Conservation (phyloP, 768 basidiomycete genomes). For the Coprinellus micaceus region DNA sequence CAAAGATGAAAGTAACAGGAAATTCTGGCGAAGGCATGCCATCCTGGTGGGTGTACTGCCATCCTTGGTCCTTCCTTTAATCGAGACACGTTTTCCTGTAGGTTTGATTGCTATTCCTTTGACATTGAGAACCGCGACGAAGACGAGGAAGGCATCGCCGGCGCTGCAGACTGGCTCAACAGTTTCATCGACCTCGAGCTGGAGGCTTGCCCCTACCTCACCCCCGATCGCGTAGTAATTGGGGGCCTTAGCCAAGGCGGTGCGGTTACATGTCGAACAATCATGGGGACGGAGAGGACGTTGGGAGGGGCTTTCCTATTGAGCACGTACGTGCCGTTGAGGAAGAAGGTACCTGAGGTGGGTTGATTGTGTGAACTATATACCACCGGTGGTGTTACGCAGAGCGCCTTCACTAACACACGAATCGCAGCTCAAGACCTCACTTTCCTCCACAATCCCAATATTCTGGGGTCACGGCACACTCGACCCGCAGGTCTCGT, state of each 20-base stretch:
- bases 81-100: constrained; percentile 15
- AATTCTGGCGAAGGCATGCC: background rate
- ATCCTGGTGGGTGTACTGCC: background rate
- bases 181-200: constrained; percentile 58
- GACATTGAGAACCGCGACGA: constrained; percentile 42
- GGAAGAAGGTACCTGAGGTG: constrained; percentile 50
- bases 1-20: background rate
- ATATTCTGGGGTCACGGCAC: constrained; percentile 79
- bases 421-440: background rate
- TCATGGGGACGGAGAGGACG: constrained; percentile 44
- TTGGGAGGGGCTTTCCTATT: constrained; percentile 58
- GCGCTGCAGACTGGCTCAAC: constrained; percentile 47
- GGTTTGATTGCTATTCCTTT: constrained; percentile 58
- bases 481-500: constrained; percentile 55
- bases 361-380: constrained; percentile 21
- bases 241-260: constrained; percentile 76
- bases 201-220: constrained; percentile 47
- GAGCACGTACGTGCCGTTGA: constrained; percentile 62
- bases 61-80: background rate
- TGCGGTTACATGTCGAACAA: constrained; percentile 55
- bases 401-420: background rate
- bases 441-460: constrained; percentile 38
- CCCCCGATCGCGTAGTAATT: constrained; percentile 57
- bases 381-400: background rate
- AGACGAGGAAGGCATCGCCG: constrained; percentile 54